Conservation (phyloP, 2,329 filamentous ascomycete species). For the Penicillium polonicum region DNA sequence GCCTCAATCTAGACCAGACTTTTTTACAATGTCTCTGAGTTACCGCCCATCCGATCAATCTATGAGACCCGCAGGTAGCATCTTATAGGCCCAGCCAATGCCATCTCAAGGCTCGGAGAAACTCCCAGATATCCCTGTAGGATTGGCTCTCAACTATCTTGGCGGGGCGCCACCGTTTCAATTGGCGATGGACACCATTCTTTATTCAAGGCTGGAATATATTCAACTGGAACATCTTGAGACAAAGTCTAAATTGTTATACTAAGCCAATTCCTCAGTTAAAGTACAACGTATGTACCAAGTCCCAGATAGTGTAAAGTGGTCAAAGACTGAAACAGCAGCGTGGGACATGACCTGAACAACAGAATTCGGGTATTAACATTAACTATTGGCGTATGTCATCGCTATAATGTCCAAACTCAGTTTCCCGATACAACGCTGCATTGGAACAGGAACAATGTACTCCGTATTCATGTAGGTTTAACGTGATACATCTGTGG, state of each 20-base stretch:
- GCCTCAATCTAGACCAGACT: background rate
- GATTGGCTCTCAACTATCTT: background rate
- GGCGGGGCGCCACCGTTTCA: conserved; percentile 2
- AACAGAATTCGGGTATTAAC: background rate
- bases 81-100: background rate
- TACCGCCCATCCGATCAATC: conserved; percentile 8
- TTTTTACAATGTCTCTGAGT: conserved; percentile 5
- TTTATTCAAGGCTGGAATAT: background rate
- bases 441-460: conserved; percentile 10
- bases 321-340: conserved; percentile 6
- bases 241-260: background rate
- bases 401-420: background rate
- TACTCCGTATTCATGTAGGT: background rate
- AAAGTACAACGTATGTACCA: background rate
- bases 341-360: conserved; percentile 6
- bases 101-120: background rate
- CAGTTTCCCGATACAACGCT: conserved; percentile 1
- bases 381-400: background rate
- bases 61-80: conserved; percentile 1
- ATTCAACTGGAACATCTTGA: conserved; percentile 2
- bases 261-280: background rate
- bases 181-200: background rate
- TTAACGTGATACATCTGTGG: background rate
- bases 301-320: background rate
- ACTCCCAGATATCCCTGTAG: background rate